Conservation (phyloP, 768 basidiomycete genomes). For the Boletus sp. region DNA sequence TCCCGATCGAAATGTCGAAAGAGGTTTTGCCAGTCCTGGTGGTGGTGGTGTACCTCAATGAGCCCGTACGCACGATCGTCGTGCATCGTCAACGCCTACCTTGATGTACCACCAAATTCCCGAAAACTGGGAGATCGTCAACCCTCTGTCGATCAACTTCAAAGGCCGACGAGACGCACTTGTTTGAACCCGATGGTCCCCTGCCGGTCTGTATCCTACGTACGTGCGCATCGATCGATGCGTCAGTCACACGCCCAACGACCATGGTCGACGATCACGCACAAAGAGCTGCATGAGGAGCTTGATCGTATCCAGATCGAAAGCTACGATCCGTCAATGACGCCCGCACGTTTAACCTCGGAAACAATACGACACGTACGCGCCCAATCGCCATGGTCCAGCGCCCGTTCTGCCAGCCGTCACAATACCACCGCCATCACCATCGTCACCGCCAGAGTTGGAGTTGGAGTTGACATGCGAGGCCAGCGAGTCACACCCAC, state of each 20-base stretch:
- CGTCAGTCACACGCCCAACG: neutral
- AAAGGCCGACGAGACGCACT: conserved; percentile 35
- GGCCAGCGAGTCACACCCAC: too few relatives aligned
- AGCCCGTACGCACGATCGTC: neutral
- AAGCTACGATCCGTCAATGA: conserved; percentile 43
- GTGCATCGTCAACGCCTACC: conserved; percentile 20
- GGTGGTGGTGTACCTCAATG: neutral
- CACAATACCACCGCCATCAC: neutral
- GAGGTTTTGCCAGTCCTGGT: conserved; percentile 78
- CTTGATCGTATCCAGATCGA: conserved; percentile 86
- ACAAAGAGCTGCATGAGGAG: conserved; percentile 81
- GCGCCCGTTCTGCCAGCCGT: conserved; percentile 49
- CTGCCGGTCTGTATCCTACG: conserved; percentile 65
- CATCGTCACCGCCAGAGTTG: neutral
- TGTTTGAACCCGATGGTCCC: conserved; percentile 82
- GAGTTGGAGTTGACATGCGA: too few relatives aligned
- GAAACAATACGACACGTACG: conserved; percentile 45
- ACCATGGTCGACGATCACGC: conserved; percentile 22
- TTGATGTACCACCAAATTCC: conserved; percentile 85
- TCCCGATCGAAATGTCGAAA: conserved; percentile 86
- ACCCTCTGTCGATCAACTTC: neutral
- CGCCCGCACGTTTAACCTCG: neutral
- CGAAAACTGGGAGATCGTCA: conserved; percentile 43
- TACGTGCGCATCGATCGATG: neutral
- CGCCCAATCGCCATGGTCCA: conserved; percentile 70